Conservation (phyloP, 2,329 filamentous ascomycete species). For the Alternaria brassicae region DNA sequence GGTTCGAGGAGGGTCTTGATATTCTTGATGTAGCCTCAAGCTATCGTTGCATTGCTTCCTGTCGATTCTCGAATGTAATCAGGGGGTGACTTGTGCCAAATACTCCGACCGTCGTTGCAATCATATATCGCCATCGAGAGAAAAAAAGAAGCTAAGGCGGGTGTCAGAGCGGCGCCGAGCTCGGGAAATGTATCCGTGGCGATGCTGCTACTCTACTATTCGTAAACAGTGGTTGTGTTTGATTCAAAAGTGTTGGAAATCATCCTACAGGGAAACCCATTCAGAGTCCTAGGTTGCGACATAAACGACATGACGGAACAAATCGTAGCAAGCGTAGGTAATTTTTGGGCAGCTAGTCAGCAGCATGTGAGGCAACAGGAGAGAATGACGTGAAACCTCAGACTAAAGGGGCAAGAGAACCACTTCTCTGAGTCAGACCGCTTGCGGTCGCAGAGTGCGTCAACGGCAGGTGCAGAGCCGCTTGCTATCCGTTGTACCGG, state of each 20-base stretch:
- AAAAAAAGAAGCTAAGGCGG: neutral
- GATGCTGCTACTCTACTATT: conserved; percentile 4
- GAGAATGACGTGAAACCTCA: neutral
- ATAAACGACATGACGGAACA: neutral
- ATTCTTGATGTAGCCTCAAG: conserved; percentile 3
- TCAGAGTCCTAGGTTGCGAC: neutral
- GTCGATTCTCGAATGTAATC: neutral
- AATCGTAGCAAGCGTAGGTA: neutral
- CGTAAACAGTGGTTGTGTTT: neutral
- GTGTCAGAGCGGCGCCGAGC: neutral
- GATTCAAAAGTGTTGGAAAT: too few relatives aligned
- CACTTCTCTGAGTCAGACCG: neutral
- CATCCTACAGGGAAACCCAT: neutral
- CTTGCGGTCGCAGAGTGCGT: conserved; percentile 1
- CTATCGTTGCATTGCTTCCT: neutral
- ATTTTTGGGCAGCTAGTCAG: neutral
- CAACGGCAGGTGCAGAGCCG: neutral
- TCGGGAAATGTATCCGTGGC: neutral
- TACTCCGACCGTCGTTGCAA: neutral
- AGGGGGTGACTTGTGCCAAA: neutral
- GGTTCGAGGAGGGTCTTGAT: neutral
- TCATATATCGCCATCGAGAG: conserved; percentile 1
- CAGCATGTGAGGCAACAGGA: neutral
- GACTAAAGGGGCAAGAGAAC: neutral
- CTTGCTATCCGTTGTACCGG: neutral